A percentile compares a stretch with the other conserved stretches of the same genome.
phyloP scores from a whole-genome alignment of 345 rosid genomes.

The Euclidium syriacum region DNA sequence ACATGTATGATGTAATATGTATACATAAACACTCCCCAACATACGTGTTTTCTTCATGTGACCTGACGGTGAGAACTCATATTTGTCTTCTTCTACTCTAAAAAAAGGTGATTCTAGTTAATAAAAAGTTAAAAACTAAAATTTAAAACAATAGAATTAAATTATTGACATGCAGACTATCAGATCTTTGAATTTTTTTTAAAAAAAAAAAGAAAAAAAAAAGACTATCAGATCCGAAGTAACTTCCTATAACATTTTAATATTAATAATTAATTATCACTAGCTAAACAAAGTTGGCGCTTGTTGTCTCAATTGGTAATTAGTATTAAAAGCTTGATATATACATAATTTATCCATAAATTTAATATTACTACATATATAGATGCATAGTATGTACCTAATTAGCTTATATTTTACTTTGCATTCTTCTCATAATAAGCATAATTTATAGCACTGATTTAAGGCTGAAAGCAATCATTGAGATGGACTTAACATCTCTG shows the following conservation, averaged over 20 bases:
- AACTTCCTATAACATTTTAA: background rate
- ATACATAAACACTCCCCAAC: background rate
- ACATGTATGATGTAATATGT: slow-evolving; percentile 2
- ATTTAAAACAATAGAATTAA: background rate
- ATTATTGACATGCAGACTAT: slow-evolving; percentile 12
- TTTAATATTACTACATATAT: slow-evolving; percentile 1
- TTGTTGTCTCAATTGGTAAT: background rate
- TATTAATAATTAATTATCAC: background rate
- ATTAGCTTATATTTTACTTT: background rate
- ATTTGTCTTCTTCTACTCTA: slow-evolving; percentile 26
- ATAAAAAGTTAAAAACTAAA: background rate
- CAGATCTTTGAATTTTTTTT: too few relatives aligned
- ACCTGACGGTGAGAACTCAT: slow-evolving; percentile 30
- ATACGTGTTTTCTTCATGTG: slow-evolving; percentile 30
- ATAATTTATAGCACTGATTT: background rate
- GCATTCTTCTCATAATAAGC: slow-evolving; percentile 12
- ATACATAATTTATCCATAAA: background rate
- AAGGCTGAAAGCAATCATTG: slow-evolving; percentile 16
- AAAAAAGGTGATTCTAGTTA: slow-evolving; percentile 3
- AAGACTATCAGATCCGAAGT: slow-evolving; percentile 7
- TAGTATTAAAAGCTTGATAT: background rate
- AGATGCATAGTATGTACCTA: slow-evolving; percentile 13
- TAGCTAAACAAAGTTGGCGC: background rate
- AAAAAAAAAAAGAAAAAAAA: too few relatives aligned
- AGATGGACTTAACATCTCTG: slow-evolving; percentile 9